These are phyloP conservation scores for Pythium apleroticum DNA, from an alignment of 352 stramenopile genomes.

Conservation along the genomic window DNA sequence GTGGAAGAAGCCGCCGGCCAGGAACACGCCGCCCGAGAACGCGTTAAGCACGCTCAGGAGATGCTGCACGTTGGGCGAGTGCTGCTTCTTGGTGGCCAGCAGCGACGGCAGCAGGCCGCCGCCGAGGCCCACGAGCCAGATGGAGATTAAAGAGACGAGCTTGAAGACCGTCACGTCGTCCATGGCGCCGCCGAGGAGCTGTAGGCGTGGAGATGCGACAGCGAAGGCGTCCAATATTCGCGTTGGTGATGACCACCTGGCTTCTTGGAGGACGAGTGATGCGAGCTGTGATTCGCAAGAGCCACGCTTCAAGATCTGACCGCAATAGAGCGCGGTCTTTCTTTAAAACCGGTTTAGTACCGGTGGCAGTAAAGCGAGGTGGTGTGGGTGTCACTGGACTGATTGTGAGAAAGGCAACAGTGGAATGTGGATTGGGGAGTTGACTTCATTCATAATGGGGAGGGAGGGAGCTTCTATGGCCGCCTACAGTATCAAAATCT, in stretches of 20 bases:
- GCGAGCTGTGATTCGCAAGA: slow-evolving; percentile 1
- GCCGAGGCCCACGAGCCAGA: slow-evolving; percentile 67
- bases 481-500: neutral
- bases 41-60: slow-evolving; percentile 56
- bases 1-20: slow-evolving; percentile 79
- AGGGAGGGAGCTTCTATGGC: neutral
- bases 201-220: neutral
- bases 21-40: slow-evolving; percentile 75
- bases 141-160: slow-evolving; percentile 69
- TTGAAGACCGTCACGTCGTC: slow-evolving; percentile 71
- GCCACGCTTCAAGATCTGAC: neutral
- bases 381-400: neutral
- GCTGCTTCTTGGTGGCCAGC: slow-evolving; percentile 38
- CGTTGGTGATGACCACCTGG: neutral
- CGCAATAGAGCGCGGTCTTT: neutral
- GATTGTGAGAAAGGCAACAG: neutral
- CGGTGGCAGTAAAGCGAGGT: neutral
- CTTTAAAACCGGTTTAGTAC: neutral
- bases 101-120: slow-evolving; percentile 56
- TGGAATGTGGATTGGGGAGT: neutral
- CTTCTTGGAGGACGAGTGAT: neutral
- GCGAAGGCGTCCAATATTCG: neutral
- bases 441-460: neutral
- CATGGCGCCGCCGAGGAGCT: slow-evolving; percentile 36
- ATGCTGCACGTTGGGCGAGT: slow-evolving; percentile 33